A percentile compares a stretch with the other conserved stretches of the same genome.
Conservation (phyloP, 768 basidiomycete genomes). For the Hydnomerulius pinastri region DNA sequence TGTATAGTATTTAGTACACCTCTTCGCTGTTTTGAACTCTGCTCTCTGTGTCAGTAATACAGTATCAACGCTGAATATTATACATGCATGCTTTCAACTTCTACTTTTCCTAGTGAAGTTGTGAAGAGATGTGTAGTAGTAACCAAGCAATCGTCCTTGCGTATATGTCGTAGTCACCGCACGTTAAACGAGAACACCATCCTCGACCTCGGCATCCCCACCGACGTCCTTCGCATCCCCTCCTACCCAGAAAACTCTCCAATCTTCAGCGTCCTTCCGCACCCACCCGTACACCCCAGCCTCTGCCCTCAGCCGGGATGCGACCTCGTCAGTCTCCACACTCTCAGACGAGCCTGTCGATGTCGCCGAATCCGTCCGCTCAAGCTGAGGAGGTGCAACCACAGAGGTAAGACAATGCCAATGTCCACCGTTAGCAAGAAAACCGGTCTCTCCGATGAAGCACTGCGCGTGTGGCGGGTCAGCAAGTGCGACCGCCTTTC, state of each 20-base stretch:
- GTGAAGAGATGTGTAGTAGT: background rate
- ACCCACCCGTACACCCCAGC: conserved; percentile 81
- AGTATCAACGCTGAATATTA: conserved; percentile 19
- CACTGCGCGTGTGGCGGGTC: conserved; percentile 57
- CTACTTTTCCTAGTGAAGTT: no score
- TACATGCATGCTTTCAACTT: conserved; percentile 11
- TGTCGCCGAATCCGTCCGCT: conserved; percentile 45
- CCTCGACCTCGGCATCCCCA: conserved; percentile 28
- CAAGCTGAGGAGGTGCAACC: conserved; percentile 36
- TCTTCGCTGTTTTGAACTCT: conserved; percentile 23
- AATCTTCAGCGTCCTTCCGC: conserved; percentile 71
- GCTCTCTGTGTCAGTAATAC: conserved; percentile 17
- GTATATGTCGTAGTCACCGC: background rate
- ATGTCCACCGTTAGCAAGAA: conserved; percentile 47
- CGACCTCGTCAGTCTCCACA: conserved; percentile 53
- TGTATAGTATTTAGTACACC: conserved; percentile 30
- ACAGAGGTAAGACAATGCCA: conserved; percentile 39
- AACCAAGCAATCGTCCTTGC: background rate
- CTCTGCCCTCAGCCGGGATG: conserved; percentile 47
- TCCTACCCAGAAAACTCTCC: conserved; percentile 83
- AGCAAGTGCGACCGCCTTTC: conserved; percentile 44
- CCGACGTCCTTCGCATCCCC: conserved; percentile 43
- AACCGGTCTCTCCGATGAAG: conserved; percentile 62
- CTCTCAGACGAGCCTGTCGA: conserved; percentile 52
- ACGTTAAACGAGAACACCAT: conserved; percentile 29